Conservation (phyloP, 805 yeast species). For the Metschnikowia gelsemii region DNA sequence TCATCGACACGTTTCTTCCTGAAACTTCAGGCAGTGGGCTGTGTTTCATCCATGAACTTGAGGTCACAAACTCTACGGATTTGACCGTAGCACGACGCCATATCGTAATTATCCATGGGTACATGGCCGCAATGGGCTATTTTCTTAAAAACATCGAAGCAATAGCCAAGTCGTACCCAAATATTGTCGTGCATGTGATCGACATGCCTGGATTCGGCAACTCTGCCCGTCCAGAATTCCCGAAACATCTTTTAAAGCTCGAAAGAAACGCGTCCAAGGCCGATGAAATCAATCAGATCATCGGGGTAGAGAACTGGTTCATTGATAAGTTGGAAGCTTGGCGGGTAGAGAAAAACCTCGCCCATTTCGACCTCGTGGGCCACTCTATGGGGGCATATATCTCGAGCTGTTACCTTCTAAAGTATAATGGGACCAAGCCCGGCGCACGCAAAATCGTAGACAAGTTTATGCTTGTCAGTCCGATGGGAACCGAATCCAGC, state of each 20-base stretch:
- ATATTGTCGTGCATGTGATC: constrained; percentile 38
- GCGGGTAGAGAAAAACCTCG: constrained; percentile 28
- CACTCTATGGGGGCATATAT: constrained; percentile 48
- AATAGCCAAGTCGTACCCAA: constrained; percentile 30
- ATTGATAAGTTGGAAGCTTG: constrained; percentile 40
- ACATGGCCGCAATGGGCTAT: constrained; percentile 46
- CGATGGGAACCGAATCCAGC: constrained; percentile 46
- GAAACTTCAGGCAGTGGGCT: constrained; percentile 20
- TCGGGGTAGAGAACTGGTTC: constrained; percentile 41
- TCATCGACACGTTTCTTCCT: constrained; percentile 31
- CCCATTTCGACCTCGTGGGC: constrained; percentile 32
- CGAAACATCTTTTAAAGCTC: constrained; percentile 26
- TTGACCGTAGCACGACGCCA: constrained; percentile 15
- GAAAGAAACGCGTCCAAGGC: constrained; percentile 17
- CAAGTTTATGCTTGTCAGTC: constrained; percentile 35
- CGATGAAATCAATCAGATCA: constrained; percentile 32
- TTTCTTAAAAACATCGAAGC: constrained; percentile 39
- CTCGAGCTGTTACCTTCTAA: constrained; percentile 40
- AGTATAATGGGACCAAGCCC: constrained; percentile 27
- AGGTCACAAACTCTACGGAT: constrained; percentile 26
- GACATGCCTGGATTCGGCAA: constrained; percentile 47
- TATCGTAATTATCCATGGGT: constrained; percentile 42
- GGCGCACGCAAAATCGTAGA: constrained; percentile 20
- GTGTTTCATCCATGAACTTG: constrained; percentile 38
- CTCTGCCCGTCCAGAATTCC: constrained; percentile 41